A percentile compares a stretch with the other conserved stretches of the same genome.
phyloP scores from a whole-genome alignment of 129 eudicot species.

The Flaveria bidentis region DNA sequence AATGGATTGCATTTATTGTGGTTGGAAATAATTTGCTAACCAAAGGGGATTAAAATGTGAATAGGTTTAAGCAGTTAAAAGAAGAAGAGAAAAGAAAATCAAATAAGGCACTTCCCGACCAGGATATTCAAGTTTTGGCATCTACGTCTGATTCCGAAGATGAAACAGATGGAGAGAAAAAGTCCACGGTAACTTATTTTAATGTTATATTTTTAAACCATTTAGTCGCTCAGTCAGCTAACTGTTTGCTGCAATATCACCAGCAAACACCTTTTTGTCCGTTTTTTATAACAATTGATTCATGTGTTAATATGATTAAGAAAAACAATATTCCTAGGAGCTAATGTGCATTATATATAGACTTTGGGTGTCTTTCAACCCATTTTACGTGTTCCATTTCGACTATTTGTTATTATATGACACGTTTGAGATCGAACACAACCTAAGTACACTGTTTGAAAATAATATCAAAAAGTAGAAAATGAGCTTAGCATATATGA shows the following conservation, averaged over 20 bases:
- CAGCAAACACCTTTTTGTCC: background rate
- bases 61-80: slow-evolving; percentile 78
- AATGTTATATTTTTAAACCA: background rate
- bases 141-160: slow-evolving; percentile 64
- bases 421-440: background rate
- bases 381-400: background rate
- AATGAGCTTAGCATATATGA: background rate
- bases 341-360: background rate
- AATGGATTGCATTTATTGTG: background rate
- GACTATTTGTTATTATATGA: background rate
- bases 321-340: background rate
- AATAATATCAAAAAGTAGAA: background rate
- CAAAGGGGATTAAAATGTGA: slow-evolving; percentile 16
- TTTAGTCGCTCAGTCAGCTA: background rate
- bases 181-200: slow-evolving; percentile 50
- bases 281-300: background rate
- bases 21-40: slow-evolving; percentile 25
- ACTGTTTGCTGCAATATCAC: background rate
- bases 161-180: slow-evolving; percentile 48
- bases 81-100: slow-evolving; percentile 59
- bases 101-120: slow-evolving; percentile 58
- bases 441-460: background rate
- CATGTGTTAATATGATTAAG: background rate
- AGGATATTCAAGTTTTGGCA: slow-evolving; percentile 49
- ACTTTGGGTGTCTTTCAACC: background rate